Conservation (phyloP, 352 stramenopile species). For the Globisporangium uncinulatum region DNA sequence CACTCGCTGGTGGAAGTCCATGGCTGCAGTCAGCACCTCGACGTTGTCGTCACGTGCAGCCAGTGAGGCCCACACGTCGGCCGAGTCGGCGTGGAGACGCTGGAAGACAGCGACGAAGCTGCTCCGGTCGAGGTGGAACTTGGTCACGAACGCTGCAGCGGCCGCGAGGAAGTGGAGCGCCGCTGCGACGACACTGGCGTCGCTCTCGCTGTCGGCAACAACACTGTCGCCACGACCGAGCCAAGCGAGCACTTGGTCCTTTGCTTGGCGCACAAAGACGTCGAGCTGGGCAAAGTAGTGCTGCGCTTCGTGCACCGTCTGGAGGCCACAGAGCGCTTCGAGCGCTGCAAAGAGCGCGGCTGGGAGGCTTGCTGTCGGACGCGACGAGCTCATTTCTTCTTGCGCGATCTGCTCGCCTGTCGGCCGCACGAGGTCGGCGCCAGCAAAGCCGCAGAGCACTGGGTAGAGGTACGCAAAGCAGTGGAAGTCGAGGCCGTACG, state of each 20-base stretch:
- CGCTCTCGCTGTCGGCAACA: not conserved
- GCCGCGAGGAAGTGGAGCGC: slow-evolving; percentile 46
- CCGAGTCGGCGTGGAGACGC: slow-evolving; percentile 16
- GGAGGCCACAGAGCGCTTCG: slow-evolving; percentile 41
- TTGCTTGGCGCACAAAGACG: slow-evolving; percentile 43
- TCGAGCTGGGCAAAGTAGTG: slow-evolving; percentile 57
- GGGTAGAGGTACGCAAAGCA: slow-evolving; percentile 66
- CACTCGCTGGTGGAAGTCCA: slow-evolving; percentile 26
- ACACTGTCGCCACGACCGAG: not conserved
- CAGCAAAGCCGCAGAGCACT: slow-evolving; percentile 35
- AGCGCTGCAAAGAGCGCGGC: slow-evolving; percentile 42
- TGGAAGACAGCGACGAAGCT: slow-evolving; percentile 26
- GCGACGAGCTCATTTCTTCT: not conserved
- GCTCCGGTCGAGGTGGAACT: slow-evolving; percentile 45
- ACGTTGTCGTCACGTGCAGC: slow-evolving; percentile 4
- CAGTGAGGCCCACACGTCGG: not conserved
- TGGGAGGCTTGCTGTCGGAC: not conserved
- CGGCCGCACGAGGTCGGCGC: slow-evolving; percentile 12
- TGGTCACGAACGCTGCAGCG: slow-evolving; percentile 27
- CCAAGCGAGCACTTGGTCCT: slow-evolving; percentile 14
- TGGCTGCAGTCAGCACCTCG: slow-evolving; percentile 22
- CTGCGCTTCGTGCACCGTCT: slow-evolving; percentile 41
- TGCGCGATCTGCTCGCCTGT: not conserved
- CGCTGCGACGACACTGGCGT: slow-evolving; percentile 20
- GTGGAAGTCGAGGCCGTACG: slow-evolving; percentile 64